These are phyloP conservation scores for Echium plantagineum DNA, from an alignment of 257 asterid genomes.

Conservation along the genomic window DNA sequence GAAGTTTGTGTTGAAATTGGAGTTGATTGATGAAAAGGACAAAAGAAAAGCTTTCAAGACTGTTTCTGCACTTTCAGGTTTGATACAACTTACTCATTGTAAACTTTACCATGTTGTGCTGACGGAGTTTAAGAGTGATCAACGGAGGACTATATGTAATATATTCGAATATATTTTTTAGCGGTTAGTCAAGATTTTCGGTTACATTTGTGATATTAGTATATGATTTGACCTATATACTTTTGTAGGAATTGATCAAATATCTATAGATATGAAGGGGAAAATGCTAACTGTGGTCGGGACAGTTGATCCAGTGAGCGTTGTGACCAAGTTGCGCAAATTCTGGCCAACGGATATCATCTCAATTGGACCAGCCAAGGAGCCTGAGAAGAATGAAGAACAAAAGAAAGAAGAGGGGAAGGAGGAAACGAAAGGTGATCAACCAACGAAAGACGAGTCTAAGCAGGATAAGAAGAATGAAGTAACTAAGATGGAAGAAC, in stretches of 20 bases:
- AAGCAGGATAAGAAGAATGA: conserved; percentile 24
- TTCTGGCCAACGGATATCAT: conserved; percentile 57
- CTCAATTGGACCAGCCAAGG: conserved; percentile 67
- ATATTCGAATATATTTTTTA: no score
- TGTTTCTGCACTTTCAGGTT: no score
- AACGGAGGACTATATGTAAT: no score
- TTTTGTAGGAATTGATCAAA: conserved; percentile 58
- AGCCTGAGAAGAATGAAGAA: conserved; percentile 77
- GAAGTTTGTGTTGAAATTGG: no score
- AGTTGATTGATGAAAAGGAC: no score
- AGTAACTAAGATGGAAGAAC: conserved; percentile 22
- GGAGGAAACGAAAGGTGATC: conserved; percentile 40
- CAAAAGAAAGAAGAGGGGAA: conserved; percentile 67
- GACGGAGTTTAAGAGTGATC: no score
- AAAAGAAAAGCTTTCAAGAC: no score
- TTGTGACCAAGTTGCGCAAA: conserved; percentile 70
- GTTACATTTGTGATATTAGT: no score
- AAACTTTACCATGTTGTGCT: no score
- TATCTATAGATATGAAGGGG: conserved; percentile 56
- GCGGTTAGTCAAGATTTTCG: no score
- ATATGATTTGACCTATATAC: background rate
- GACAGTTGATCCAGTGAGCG: conserved; percentile 70
- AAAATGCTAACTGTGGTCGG: conserved; percentile 69
- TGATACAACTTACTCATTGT: no score
- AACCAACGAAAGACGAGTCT: conserved; percentile 21